Evolutionary conservation across 441 rosid genomes (phyloP), one percentile per base, ranked within the genome.

Genomic region (Euphorbia schlechtendalii): DNA sequence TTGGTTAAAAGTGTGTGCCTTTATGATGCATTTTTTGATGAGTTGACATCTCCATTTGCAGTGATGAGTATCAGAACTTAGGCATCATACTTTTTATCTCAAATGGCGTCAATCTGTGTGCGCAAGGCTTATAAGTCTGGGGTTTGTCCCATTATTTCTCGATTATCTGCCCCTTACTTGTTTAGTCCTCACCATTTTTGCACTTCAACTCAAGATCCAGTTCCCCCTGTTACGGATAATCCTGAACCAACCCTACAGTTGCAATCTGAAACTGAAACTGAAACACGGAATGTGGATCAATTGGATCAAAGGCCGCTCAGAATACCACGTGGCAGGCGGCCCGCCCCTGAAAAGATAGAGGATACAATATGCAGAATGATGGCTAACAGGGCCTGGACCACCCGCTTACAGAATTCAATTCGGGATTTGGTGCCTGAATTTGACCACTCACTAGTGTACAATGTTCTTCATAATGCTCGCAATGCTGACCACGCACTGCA

Each of bases 401-500:
- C 96, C 60, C 86, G 94, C 4, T 74, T 92, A 67, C 92, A 92
- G 78, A 92, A 85, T 69, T 85, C 96, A 61, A 89, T 92, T 70
- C 84, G 98, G 65, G 70, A 73, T 63, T 75, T 90, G 30, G 97
- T 86, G 8, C 88, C 94, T 11, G 81, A 80, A 52, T 92, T 91
- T 70, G 96, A 92, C 57, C 83, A 86, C 67, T 74, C 91, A 1
- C 51, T 92, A 17, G 96, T 89, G 9, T 90, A 90, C 64, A 90
- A 88, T 55, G 96, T 90, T 1, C 74, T 90, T 55, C 95, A 92
- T 62, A 76, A 86, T 14, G 86, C 98, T 2, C 80, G 78, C 56
- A 82, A 78, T 59, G 63, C 83, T 41, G 98, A 89, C 22, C 98
- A 90, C 28, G 98, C 96, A 38, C 93, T 92, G 67, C 93, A 89